Base-by-base conservation (phyloP, 192 early-diverging fungal genomes). In the Linnemannia exigua region DNA sequence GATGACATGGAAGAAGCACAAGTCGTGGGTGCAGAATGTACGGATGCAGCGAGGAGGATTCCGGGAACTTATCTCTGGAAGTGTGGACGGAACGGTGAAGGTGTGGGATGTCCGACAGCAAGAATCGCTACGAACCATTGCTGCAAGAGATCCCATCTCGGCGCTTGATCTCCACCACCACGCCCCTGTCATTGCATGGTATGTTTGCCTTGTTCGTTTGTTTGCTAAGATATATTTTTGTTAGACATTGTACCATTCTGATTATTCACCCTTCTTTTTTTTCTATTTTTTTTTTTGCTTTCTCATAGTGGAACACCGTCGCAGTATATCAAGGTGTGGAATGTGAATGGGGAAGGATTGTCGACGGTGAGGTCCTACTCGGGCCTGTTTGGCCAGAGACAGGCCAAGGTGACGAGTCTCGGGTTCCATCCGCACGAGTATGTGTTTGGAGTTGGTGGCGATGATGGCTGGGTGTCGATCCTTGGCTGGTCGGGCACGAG, bases 401-500 rank as follows among this genome's bases (percentile, higher is more conserved):
- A 87, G 41, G 87, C 89, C 33, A 82, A 82, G 61, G 91, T 94
- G 35, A 89, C 89, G 38, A 88, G 90, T 51, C 70, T 95, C 20
- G 90, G 92, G 1, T 95, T 95, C 90, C 95, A 95, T 80, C 95
- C 95, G 16, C 91, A 93, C 72, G 78, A 90, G 31, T 91, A 93
- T 86, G 77, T 92, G 28, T 87, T 95, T 74, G 90, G 87, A 28
- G 88, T 88, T 48, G 88, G 89, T 51, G 83, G 85, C 9, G 82
- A 87, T 37, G 91, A 91, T 78, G 89, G 89, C 33, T 87, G 77
- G 84, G 48, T 86, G 6, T 80, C 84, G 19, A 77, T 86, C 46
- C 75, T 76, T 25, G 84, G 84, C 14, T 86, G 84, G 84, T 86
- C 84, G 0, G 84, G 84, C 9, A 41, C n/a, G 7, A 71, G 54